Conservation (phyloP, 345 rosid genomes). For the Sisymbrium irio region DNA sequence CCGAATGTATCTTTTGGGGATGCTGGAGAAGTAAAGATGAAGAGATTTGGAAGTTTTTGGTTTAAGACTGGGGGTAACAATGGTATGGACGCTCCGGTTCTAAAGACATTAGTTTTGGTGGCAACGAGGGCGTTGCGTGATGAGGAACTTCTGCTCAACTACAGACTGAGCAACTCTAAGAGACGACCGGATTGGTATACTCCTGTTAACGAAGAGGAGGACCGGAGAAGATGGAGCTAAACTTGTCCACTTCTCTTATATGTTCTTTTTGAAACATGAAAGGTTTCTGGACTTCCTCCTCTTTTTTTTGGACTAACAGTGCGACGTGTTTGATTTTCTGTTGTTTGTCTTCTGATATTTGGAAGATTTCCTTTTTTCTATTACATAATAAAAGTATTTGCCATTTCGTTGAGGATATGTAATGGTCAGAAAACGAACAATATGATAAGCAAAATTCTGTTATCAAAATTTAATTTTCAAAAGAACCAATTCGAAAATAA, state of each 20-base stretch:
- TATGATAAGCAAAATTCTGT: not conserved
- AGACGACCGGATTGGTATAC: conserved; percentile 84
- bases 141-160: conserved; percentile 81
- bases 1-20: conserved; percentile 72
- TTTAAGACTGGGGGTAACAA: conserved; percentile 51
- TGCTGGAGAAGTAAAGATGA: conserved; percentile 69
- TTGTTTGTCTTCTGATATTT: not conserved
- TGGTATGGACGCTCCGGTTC: conserved; percentile 38
- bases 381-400: not conserved
- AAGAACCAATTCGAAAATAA: too few relatives aligned
- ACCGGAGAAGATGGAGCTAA: conserved; percentile 87
- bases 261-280: not conserved
- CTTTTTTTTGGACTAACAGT: not conserved
- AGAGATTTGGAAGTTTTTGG: conserved; percentile 91
- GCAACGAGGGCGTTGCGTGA: conserved; percentile 65
- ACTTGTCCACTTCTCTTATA: not conserved
- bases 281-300: not conserved
- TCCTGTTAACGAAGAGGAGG: conserved; percentile 93
- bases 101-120: conserved; percentile 73
- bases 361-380: not conserved
- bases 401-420: not conserved
- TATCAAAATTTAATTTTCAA: too few relatives aligned
- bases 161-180: conserved; percentile 81
- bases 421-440: not conserved
- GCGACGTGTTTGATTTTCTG: not conserved